These are phyloP conservation scores for Chlamydomonas sp. DNA, from an alignment of 139 green algal genomes.

Conservation along the genomic window DNA sequence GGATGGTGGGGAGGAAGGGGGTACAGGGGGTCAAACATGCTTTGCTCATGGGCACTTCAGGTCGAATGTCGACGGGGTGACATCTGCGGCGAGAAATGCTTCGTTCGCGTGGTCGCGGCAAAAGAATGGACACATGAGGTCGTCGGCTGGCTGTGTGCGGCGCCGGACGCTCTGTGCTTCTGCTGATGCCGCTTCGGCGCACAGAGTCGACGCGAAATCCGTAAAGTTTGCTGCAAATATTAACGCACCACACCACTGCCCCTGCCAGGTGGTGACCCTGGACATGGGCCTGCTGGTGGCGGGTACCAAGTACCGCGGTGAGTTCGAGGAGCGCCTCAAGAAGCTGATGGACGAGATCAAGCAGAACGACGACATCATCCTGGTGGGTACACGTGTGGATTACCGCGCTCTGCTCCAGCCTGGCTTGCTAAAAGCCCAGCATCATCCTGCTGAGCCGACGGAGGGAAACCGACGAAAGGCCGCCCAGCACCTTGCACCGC, in stretches of 20 bases:
- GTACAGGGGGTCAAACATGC: neutral
- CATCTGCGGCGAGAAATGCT: too few relatives aligned
- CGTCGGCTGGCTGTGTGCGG: too few relatives aligned
- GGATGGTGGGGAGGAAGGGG: neutral
- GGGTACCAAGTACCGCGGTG: conserved; percentile 99
- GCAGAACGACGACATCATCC: conserved; percentile 98
- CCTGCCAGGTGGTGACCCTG: conserved; percentile 91
- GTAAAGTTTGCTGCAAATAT: neutral
- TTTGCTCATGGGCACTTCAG: too few relatives aligned
- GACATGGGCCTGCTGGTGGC: conserved; percentile 99
- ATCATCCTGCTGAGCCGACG: neutral
- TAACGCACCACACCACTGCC: neutral
- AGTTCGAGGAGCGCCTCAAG: conserved; percentile 99
- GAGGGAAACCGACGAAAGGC: neutral
- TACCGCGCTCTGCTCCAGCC: neutral
- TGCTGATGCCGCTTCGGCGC: too few relatives aligned
- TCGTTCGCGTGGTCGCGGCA: too few relatives aligned
- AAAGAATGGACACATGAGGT: too few relatives aligned
- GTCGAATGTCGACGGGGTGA: too few relatives aligned
- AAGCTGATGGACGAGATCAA: conserved; percentile 99
- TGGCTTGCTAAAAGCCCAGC: neutral
- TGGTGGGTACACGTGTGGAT: conserved; percentile 61
- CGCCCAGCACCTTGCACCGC: too few relatives aligned
- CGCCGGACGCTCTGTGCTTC: too few relatives aligned
- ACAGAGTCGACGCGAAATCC: too few relatives aligned